phyloP scores from a whole-genome alignment of 345 rosid species.

The Bruguiera parviflora region DNA sequence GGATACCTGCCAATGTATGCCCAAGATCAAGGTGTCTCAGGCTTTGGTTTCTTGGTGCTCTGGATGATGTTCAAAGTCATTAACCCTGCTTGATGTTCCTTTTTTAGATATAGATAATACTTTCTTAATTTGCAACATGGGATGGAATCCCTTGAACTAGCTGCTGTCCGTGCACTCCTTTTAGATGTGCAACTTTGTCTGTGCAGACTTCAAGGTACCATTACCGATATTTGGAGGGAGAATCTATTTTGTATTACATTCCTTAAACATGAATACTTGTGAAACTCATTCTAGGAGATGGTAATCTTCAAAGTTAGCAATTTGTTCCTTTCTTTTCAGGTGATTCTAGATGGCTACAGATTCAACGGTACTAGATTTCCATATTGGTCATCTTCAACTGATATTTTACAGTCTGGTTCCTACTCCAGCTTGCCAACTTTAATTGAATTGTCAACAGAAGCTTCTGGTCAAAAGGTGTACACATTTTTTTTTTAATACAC shows the following conservation, averaged over 20 bases:
- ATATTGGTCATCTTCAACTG: constrained; percentile 82
- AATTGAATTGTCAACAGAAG: constrained; percentile 82
- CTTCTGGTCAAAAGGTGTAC: constrained; percentile 75
- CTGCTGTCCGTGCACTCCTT: constrained; percentile 3
- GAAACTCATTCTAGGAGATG: not conserved
- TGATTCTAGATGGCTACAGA: constrained; percentile 54
- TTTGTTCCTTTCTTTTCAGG: constrained; percentile 38
- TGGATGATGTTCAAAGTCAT: constrained; percentile 56
- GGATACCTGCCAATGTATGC: not conserved
- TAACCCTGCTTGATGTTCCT: constrained; percentile 76
- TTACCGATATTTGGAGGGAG: constrained; percentile 76
- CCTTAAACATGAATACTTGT: not conserved
- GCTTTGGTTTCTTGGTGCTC: constrained; percentile 40
- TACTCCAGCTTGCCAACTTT: constrained; percentile 77
- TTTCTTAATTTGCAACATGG: constrained; percentile 7
- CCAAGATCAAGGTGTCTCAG: not conserved
- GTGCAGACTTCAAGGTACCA: constrained; percentile 57
- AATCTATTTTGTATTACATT: not conserved
- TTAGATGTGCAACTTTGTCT: constrained; percentile 15
- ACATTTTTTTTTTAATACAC: constrained; percentile 70
- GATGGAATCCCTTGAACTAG: constrained; percentile 3
- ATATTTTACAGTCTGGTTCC: constrained; percentile 51
- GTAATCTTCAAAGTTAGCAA: not conserved
- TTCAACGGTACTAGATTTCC: constrained; percentile 44
- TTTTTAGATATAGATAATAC: constrained; percentile 72